Evolutionary conservation across 176 grass and related monocot genomes (phyloP).

Genomic region (Musa itinerans): DNA sequence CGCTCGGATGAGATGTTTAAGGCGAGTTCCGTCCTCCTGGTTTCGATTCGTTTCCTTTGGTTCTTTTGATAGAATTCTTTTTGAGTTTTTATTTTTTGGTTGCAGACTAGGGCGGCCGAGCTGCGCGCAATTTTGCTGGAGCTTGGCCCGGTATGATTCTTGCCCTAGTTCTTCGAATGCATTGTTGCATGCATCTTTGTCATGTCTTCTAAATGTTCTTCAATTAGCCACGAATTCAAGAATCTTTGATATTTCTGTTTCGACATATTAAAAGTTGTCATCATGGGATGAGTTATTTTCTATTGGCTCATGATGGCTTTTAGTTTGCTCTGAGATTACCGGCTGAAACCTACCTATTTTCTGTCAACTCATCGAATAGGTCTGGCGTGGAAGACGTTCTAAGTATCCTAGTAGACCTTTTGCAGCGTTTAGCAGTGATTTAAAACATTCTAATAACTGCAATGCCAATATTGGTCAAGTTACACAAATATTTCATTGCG

Average conservation of each 20-base stretch:
- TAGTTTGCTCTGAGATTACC: not conserved
- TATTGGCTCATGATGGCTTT: not conserved
- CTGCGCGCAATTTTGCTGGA: constrained; percentile 71
- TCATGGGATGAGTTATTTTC: not conserved
- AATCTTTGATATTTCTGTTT: not conserved
- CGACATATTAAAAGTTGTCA: too few relatives aligned
- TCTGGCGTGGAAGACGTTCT: too few relatives aligned
- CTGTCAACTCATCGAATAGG: too few relatives aligned
- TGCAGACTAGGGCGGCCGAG: constrained; percentile 70
- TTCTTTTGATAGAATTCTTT: constrained; percentile 12
- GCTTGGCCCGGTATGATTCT: constrained; percentile 63
- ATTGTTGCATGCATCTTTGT: too few relatives aligned
- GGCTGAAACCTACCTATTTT: not conserved
- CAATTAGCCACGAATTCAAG: not conserved
- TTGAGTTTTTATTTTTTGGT: constrained; percentile 23
- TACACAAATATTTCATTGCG: too few relatives aligned
- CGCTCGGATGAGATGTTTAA: constrained; percentile 78
- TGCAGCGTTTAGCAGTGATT: too few relatives aligned
- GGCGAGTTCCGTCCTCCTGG: constrained; percentile 8
- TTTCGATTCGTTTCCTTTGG: not conserved
- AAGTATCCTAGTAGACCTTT: too few relatives aligned
- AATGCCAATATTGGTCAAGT: too few relatives aligned
- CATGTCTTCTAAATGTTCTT: not conserved
- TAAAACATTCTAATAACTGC: too few relatives aligned
- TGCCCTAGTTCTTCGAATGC: not conserved